A percentile compares a stretch with the other conserved stretches of the same genome.
These are phyloP conservation scores for Tetrahymena thermophila DNA, from an alignment of 73 alveolate genomes.

Conservation along the genomic window DNA sequence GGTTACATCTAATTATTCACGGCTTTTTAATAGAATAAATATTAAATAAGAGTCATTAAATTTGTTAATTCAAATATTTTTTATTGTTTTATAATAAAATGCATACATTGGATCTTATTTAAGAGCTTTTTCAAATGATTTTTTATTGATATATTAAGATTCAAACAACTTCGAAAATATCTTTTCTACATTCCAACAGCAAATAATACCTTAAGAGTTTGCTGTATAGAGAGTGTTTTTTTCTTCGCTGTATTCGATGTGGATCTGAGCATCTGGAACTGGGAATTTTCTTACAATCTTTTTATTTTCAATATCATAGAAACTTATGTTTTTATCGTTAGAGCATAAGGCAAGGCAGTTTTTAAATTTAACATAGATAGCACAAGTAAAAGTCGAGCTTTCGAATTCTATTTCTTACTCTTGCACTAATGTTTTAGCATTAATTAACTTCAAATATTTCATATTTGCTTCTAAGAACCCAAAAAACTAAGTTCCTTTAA, in stretches of 20 bases:
- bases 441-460: background rate
- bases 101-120: background rate
- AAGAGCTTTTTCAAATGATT: background rate
- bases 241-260: background rate
- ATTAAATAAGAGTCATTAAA: background rate
- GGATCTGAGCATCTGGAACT: background rate
- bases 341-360: background rate
- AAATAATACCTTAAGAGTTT: background rate
- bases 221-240: background rate
- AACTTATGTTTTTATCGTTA: background rate
- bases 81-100: background rate
- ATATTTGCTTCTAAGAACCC: background rate
- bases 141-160: background rate
- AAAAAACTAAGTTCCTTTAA: background rate
- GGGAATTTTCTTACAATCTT: background rate
- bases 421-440: background rate
- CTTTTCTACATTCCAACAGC: background rate
- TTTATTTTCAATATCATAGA: background rate
- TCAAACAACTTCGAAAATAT: background rate
- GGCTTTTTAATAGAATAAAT: background rate
- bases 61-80: too few relatives aligned
- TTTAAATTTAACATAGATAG: background rate
- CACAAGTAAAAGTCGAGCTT: background rate
- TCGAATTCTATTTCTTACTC: background rate
- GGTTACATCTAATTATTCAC: constrained; percentile 3